Percentiles rank a stretch among this genome's conserved stretches.
phyloP scores from a whole-genome alignment of 2,329 filamentous ascomycete species.

The Blastomyces percursus region DNA sequence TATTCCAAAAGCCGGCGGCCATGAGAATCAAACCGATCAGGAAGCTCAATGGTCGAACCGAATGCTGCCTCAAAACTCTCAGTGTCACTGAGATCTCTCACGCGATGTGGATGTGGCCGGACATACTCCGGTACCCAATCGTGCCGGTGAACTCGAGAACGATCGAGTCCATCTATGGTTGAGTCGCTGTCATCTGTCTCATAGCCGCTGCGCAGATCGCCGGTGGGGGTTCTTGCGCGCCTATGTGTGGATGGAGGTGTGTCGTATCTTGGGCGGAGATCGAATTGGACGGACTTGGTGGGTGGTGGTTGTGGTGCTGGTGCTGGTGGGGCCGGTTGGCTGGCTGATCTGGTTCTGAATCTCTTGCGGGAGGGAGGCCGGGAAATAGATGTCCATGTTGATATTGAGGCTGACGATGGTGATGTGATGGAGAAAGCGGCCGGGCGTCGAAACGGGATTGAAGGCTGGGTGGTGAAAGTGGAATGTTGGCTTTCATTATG shows the following conservation, averaged over 20 bases:
- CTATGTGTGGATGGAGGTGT: conserved; percentile 26
- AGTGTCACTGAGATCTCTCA: background rate
- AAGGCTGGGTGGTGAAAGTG: background rate
- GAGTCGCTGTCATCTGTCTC: conserved; percentile 36
- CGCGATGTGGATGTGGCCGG: background rate
- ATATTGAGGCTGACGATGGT: background rate
- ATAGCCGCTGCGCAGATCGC: conserved; percentile 28
- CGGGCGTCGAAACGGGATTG: background rate
- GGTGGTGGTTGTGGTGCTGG: background rate
- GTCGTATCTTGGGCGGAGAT: conserved; percentile 9
- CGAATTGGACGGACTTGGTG: conserved; percentile 14
- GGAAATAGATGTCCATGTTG: background rate
- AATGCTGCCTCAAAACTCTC: conserved; percentile 15
- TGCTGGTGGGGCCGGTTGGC: conserved; percentile 2
- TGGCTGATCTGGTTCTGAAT: conserved; percentile 12
- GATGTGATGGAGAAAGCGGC: background rate
- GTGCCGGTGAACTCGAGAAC: conserved; percentile 12
- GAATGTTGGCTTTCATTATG: background rate
- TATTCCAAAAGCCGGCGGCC: conserved; percentile 14
- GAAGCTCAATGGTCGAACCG: conserved; percentile 26
- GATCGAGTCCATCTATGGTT: conserved; percentile 23
- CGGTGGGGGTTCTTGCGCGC: conserved; percentile 7
- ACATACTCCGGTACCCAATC: background rate
- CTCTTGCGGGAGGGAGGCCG: background rate
- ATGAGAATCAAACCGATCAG: conserved; percentile 25